Conservation (phyloP, 192 early-diverging fungal species). For the Coemansia sp. region DNA sequence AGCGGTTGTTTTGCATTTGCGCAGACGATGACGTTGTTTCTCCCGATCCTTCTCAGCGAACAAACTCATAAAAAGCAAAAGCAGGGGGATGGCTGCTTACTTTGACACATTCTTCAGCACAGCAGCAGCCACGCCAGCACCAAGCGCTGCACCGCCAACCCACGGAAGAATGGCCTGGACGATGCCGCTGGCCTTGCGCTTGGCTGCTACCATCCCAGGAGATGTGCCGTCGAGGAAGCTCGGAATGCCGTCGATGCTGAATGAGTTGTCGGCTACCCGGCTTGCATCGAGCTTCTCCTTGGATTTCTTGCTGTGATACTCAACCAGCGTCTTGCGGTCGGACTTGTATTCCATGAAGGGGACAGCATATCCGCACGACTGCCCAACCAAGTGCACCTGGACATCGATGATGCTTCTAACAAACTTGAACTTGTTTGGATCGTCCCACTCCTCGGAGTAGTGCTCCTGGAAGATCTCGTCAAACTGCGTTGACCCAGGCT, state of each 20-base stretch:
- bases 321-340: conserved; percentile 53
- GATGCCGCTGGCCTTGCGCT: background rate
- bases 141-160: conserved; percentile 38
- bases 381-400: conserved; percentile 57
- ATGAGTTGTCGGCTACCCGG: conserved; percentile 47
- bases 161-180: conserved; percentile 20
- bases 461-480: conserved; percentile 46
- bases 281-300: conserved; percentile 31
- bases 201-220: background rate
- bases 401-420: conserved; percentile 59
- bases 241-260: conserved; percentile 64
- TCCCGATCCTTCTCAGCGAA: no score
- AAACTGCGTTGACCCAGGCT: conserved; percentile 53
- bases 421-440: conserved; percentile 39
- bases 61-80: no score
- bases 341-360: conserved; percentile 60
- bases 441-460: conserved; percentile 41
- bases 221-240: conserved; percentile 37
- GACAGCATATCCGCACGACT: conserved; percentile 64
- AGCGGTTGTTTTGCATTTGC: no score
- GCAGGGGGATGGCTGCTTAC: no score
- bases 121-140: conserved; percentile 23
- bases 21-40: no score
- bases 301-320: conserved; percentile 40
- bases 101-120: background rate